These are phyloP conservation scores for Mrakia hoshinonis DNA, from an alignment of 768 basidiomycete species.

Conservation along the genomic window DNA sequence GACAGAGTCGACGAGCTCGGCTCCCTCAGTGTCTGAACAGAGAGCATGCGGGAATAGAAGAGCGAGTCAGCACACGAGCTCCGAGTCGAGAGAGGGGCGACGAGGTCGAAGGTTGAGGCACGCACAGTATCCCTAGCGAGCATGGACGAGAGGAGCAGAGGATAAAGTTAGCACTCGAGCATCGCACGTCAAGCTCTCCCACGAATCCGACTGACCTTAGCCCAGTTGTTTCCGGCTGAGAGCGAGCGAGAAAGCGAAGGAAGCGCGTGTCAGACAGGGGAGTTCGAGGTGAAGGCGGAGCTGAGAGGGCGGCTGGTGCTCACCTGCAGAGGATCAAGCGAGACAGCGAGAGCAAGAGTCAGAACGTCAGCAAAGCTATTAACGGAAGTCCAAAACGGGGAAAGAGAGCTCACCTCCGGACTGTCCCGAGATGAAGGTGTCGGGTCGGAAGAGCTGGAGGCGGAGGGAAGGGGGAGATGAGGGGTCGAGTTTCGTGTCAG, in stretches of 20 bases:
- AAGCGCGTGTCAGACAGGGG: conserved; percentile 1
- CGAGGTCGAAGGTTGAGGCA: not conserved
- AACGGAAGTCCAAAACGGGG: not conserved
- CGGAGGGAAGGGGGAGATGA: not conserved
- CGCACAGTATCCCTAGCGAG: not conserved
- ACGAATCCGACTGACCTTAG: conserved; percentile 47
- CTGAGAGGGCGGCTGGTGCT: not conserved
- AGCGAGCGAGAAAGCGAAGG: not conserved
- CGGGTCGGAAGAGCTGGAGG: conserved; percentile 63
- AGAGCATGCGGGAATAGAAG: not conserved
- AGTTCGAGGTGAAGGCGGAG: not conserved
- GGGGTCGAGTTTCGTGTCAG: conserved; percentile 1
- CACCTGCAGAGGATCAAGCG: not conserved
- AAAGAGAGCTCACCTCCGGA: not conserved
- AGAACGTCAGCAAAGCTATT: not conserved
- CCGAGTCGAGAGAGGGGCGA: not conserved
- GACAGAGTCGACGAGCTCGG: conserved; percentile 61
- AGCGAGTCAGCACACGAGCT: not conserved
- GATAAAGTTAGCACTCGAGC: not conserved
- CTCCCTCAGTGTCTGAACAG: conserved; percentile 43
- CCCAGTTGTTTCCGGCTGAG: conserved; percentile 42
- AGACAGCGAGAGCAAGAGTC: not conserved
- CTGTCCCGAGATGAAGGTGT: conserved; percentile 63
- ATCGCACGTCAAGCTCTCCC: conserved; percentile 54
- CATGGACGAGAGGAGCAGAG: not conserved